These are phyloP conservation scores for Tubosaeta sp. DNA, from an alignment of 768 basidiomycete species.

Conservation along the genomic window DNA sequence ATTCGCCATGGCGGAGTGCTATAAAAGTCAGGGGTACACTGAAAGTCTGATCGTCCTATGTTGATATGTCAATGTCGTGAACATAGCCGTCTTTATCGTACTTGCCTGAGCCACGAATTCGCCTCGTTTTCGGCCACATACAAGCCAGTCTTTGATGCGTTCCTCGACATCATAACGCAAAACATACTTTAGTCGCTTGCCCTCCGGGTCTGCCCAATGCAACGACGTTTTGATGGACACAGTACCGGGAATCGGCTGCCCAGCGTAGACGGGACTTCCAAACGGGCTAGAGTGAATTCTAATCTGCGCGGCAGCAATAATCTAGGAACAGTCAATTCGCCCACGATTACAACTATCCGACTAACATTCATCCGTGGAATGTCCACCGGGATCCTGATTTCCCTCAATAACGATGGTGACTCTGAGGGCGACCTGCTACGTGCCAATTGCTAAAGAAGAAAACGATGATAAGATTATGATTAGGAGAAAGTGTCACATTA, in stretches of 20 bases:
- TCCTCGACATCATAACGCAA: slow-evolving; percentile 84
- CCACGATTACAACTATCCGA: slow-evolving; percentile 3
- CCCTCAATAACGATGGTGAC: slow-evolving; percentile 52
- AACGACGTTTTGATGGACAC: slow-evolving; percentile 70
- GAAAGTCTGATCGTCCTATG: slow-evolving; percentile 59
- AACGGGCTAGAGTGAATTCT: slow-evolving; percentile 45
- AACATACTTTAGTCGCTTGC: slow-evolving; percentile 41
- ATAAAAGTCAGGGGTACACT: slow-evolving; percentile 72
- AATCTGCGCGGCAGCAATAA: slow-evolving; percentile 59
- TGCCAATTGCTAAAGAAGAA: slow-evolving; percentile 32
- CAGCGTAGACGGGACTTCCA: slow-evolving; percentile 64
- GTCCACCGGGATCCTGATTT: slow-evolving; percentile 81
- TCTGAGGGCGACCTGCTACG: slow-evolving; percentile 38
- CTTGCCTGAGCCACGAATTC: slow-evolving; percentile 72
- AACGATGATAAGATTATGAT: slow-evolving; percentile 25
- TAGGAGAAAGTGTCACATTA: slow-evolving; percentile 15
- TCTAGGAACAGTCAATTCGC: slow-evolving; percentile 37
- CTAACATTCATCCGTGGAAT: slow-evolving; percentile 78
- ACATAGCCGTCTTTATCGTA: neutral
- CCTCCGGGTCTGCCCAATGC: slow-evolving; percentile 62
- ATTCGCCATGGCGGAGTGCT: slow-evolving; percentile 78
- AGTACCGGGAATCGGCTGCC: slow-evolving; percentile 74
- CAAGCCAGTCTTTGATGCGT: slow-evolving; percentile 79
- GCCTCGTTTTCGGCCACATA: slow-evolving; percentile 84
- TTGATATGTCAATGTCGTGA: neutral